Conservation (phyloP, 208 protist genomes). For the Crithidia acanthocephali region DNA sequence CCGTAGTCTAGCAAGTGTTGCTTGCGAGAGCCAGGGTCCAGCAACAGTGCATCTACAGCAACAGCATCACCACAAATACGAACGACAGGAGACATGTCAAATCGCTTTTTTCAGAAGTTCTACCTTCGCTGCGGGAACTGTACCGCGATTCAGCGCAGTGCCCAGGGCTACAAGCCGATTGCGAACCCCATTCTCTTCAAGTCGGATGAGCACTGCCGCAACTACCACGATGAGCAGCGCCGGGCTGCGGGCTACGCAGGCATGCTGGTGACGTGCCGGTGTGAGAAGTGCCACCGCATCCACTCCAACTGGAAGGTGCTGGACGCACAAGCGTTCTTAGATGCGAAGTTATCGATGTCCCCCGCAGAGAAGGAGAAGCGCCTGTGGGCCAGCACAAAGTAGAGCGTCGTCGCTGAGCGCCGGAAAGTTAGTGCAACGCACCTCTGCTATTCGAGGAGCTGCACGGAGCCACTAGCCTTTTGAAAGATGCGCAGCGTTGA, state of each 20-base stretch:
- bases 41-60: too few species aligned
- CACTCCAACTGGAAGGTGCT: constrained; percentile 82
- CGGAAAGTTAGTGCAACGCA: neutral
- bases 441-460: too few species aligned
- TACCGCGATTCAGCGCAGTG: constrained; percentile 59
- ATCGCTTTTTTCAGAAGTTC: constrained; percentile 83
- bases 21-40: too few species aligned
- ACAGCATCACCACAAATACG: neutral
- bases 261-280: constrained; percentile 61
- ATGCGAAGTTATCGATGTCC: constrained; percentile 65
- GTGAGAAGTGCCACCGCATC: constrained; percentile 66
- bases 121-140: constrained; percentile 80
- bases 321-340: constrained; percentile 72
- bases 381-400: constrained; percentile 30
- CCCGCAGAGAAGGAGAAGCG: constrained; percentile 39
- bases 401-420: too few species aligned
- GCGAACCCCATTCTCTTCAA: constrained; percentile 90
- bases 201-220: constrained; percentile 82
- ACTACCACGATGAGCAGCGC: constrained; percentile 78
- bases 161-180: constrained; percentile 83
- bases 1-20: too few species aligned
- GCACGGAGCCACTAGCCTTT: too few species aligned
- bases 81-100: constrained; percentile 47
- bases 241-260: constrained; percentile 61
- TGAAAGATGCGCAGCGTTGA: too few species aligned